phyloP scores from a whole-genome alignment of 345 rosid species.

The Linum lewisii region DNA sequence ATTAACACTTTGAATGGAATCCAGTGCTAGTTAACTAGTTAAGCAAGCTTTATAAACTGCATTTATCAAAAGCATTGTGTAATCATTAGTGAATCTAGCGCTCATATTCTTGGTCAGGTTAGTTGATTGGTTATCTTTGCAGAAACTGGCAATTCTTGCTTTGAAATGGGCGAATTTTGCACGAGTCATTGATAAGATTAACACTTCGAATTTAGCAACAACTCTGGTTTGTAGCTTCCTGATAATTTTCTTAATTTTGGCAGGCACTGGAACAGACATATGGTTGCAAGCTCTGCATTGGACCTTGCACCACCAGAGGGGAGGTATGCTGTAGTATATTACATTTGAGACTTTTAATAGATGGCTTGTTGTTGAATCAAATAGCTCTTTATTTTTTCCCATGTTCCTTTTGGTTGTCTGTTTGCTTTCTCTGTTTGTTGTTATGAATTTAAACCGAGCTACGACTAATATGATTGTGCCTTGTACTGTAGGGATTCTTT shows the following conservation, averaged over 20 bases:
- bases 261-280: constrained; percentile 78
- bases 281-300: constrained; percentile 93
- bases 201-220: no score
- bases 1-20: no score
- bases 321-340: constrained; percentile 43
- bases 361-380: background rate
- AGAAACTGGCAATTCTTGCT: background rate
- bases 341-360: background rate
- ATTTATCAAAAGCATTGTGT: no score
- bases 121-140: background rate
- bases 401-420: no score
- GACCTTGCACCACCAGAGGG: constrained; percentile 96
- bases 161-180: background rate
- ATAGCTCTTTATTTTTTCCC: background rate
- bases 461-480: background rate
- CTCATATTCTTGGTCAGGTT: constrained; percentile 95
- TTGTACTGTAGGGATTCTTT: constrained; percentile 73
- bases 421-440: no score
- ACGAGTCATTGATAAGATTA: no score
- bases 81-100: no score
- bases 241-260: constrained; percentile 3
- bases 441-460: no score
- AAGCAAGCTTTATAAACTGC: no score
- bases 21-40: no score
- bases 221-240: background rate